Base-by-base conservation (phyloP, 306 rosid genomes). In the Herpetospermum pedunculosum region DNA sequence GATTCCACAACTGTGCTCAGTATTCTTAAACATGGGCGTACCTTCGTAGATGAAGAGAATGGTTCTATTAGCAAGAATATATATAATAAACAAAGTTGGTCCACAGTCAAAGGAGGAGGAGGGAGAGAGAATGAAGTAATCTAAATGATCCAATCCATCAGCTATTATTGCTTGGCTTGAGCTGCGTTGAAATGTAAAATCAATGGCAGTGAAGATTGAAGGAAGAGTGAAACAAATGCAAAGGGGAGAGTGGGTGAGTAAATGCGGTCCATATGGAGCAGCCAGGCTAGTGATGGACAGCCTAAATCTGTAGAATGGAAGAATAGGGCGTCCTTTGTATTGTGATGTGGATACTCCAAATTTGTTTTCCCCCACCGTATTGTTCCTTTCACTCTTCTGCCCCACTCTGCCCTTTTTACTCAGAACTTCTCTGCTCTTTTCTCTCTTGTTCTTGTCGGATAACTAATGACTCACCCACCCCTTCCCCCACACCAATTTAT, bases 321-420 rank as follows among this genome's bases (percentile, higher is more conserved):
- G 67, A 25, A 73, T 34, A 52, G 65, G 76, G 50, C 6, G 50
- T 52, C 65, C 67, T 37, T 72, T 50, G 26, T 25, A 7, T 70
- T 70, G 87, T 77, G 90, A 85, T 78, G 84, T 81, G 83, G 87
- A 76, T 80, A 74, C 86, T 80, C 82, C 80, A 74, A 54, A 73
- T 74, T 65, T 82, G 80, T 84, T 85, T 77, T 72, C 89, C 74
- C 72, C 58, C 77, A 40, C 48, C 72, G 96, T 81, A 30, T 81
- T 71, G 96, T 92, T 85, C 84, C 90, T 89, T 81, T 92, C 97
- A 84, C 85, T 81, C 68, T 74, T 80, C 92, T 85, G 82, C 49
- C 19, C 19, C 72, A 43, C 29, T 58, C 38, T 53, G 69, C 70
- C 52, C 57, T 25, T 58, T 58, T 40, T 44, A 23, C 59, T 43